Evolutionary conservation across 2,329 filamentous ascomycete genomes (phyloP).

Genomic region (Tolypocladium paradoxum): DNA sequence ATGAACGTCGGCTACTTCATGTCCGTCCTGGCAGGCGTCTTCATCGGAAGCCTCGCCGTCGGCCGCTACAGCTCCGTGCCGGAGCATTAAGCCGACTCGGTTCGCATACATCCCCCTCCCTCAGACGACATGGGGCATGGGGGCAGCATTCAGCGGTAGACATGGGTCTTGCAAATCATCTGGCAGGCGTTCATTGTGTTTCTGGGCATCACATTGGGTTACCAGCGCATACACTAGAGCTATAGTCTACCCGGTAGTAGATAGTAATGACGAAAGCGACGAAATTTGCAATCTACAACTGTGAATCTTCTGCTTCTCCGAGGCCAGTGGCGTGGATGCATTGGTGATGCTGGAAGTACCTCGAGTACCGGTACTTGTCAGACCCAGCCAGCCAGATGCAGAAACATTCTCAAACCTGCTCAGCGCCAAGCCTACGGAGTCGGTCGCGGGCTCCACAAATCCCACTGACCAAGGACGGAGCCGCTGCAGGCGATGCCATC

Average conservation of each 20-base stretch:
- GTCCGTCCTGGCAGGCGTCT: constrained; percentile 67
- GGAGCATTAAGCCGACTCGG: constrained; percentile 29
- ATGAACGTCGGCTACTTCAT: constrained; percentile 79
- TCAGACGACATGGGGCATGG: not conserved
- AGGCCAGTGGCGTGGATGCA: not conserved
- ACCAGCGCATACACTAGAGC: not conserved
- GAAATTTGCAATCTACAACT: not conserved
- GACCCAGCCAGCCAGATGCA: constrained; percentile 7
- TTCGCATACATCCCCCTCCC: not conserved
- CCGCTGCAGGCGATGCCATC: no score
- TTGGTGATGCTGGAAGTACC: constrained; percentile 6
- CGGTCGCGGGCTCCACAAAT: not conserved
- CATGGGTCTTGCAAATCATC: not conserved
- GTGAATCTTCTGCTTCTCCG: not conserved
- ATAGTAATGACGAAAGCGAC: not conserved
- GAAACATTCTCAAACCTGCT: constrained; percentile 45
- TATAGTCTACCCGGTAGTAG: not conserved
- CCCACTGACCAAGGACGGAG: not conserved
- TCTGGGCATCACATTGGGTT: not conserved
- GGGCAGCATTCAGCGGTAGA: not conserved
- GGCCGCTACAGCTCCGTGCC: constrained; percentile 52
- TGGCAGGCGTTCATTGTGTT: not conserved
- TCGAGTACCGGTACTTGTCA: constrained; percentile 24
- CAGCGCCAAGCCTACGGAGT: constrained; percentile 18
- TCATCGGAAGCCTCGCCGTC: constrained; percentile 74